Evolutionary conservation across 2,329 filamentous ascomycete species (phyloP).

Genomic region (Aspergillus viridinutans): DNA sequence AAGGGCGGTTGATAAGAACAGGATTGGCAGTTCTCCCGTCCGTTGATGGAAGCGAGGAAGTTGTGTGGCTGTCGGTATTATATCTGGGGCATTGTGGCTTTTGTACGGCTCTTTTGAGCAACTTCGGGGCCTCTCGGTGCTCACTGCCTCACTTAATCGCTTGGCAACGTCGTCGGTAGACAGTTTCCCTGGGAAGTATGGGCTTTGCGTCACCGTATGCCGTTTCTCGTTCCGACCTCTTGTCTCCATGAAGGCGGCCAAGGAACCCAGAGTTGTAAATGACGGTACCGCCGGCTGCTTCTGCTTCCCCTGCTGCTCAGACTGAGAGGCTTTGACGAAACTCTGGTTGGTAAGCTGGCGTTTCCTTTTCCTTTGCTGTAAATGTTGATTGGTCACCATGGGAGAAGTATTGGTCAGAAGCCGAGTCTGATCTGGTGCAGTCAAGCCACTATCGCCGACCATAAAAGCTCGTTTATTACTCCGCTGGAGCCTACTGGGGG

Average conservation of each 20-base stretch:
- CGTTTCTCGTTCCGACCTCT: slow-evolving; percentile 34
- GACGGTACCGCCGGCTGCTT: slow-evolving; percentile 9
- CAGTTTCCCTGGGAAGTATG: slow-evolving; percentile 18
- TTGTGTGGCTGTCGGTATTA: slow-evolving; percentile 21
- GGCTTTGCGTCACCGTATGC: slow-evolving; percentile 21
- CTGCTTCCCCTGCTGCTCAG: background rate
- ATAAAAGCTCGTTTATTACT: background rate
- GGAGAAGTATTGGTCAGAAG: background rate
- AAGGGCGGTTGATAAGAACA: slow-evolving; percentile 24
- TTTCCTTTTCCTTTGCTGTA: background rate
- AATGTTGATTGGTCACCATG: background rate
- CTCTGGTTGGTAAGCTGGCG: background rate
- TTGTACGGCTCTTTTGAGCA: background rate
- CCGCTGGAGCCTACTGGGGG: background rate
- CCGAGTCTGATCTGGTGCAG: background rate
- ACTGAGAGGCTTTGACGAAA: background rate
- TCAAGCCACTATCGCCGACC: background rate
- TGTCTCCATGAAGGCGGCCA: slow-evolving; percentile 51
- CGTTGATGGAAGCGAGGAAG: background rate
- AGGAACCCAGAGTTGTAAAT: slow-evolving; percentile 37
- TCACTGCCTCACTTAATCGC: background rate
- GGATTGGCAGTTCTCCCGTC: slow-evolving; percentile 20
- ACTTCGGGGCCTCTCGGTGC: background rate
- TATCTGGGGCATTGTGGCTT: background rate
- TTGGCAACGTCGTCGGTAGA: background rate